A percentile compares a stretch with the other conserved stretches of the same genome.
Evolutionary conservation across 176 grass and related monocot species (phyloP).

Genomic region (Neostapfia colusana): DNA sequence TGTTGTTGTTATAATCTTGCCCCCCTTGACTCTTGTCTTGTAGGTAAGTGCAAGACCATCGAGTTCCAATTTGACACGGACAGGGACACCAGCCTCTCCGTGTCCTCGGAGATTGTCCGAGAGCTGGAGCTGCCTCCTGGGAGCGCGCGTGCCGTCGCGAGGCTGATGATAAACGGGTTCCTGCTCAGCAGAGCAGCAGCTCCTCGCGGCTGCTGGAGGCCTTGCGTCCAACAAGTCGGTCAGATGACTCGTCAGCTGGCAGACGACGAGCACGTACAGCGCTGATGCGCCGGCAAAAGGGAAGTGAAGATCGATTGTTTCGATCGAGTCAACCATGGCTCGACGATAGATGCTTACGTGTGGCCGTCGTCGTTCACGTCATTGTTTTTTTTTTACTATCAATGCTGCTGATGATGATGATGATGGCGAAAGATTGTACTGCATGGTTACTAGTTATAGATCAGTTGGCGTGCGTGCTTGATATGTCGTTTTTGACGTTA

Average conservation of each 20-base stretch:
- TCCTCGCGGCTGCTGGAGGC: constrained; percentile 20
- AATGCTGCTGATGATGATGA: too few species aligned
- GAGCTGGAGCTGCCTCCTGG: constrained; percentile 8
- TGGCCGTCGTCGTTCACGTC: too few species aligned
- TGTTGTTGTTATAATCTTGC: background rate
- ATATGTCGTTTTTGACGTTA: too few species aligned
- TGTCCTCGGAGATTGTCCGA: constrained; percentile 28
- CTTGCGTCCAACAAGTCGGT: constrained; percentile 21
- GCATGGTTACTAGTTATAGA: too few species aligned
- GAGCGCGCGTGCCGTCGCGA: background rate
- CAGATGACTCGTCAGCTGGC: constrained; percentile 24
- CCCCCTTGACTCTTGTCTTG: background rate
- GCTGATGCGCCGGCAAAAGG: background rate
- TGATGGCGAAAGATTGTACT: too few species aligned
- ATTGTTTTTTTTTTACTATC: too few species aligned
- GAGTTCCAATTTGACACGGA: constrained; percentile 25
- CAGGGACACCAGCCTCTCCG: constrained; percentile 11
- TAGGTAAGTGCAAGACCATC: constrained; percentile 15
- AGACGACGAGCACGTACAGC: background rate
- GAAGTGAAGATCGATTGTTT: background rate
- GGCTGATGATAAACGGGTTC: constrained; percentile 5
- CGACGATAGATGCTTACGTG: too few species aligned
- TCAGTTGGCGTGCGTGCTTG: too few species aligned
- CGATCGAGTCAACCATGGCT: too few species aligned
- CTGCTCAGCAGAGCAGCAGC: constrained; percentile 19